phyloP scores from a whole-genome alignment of 768 basidiomycete species.

The Phaeotremella fagi region DNA sequence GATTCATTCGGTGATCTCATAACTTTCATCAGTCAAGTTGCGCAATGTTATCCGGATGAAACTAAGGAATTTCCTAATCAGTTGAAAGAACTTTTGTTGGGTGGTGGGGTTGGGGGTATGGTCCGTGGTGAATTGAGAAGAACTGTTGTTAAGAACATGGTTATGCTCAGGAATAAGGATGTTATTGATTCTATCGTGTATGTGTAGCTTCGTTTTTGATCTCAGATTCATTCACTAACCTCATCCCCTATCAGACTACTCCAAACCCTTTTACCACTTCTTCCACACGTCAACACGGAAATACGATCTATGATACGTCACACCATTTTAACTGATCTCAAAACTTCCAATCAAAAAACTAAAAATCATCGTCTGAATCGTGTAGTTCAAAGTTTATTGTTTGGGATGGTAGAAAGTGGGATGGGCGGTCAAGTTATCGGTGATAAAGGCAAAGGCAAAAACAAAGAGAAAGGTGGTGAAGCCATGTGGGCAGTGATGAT shows the following conservation, averaged over 20 bases:
- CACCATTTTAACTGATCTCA: slow-evolving; percentile 92
- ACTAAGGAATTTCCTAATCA: slow-evolving; percentile 80
- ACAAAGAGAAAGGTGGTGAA: slow-evolving; percentile 60
- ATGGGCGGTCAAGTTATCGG: slow-evolving; percentile 76
- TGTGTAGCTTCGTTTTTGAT: slow-evolving; percentile 42
- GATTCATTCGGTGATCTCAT: slow-evolving; percentile 81
- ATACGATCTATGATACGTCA: slow-evolving; percentile 81
- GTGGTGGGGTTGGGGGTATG: slow-evolving; percentile 44
- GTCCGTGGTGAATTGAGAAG: slow-evolving; percentile 58
- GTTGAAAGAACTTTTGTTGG: slow-evolving; percentile 69
- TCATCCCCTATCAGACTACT: slow-evolving; percentile 59
- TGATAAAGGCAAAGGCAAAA: slow-evolving; percentile 62
- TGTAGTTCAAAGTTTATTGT: slow-evolving; percentile 90
- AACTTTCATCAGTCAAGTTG: slow-evolving; percentile 87
- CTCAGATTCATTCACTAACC: background rate
- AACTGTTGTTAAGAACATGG: slow-evolving; percentile 79
- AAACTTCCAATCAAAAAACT: slow-evolving; percentile 76
- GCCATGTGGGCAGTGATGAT: slow-evolving; percentile 97
- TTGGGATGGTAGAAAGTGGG: slow-evolving; percentile 90
- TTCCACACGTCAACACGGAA: slow-evolving; percentile 84
- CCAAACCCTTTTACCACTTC: slow-evolving; percentile 84
- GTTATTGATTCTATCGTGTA: slow-evolving; percentile 90
- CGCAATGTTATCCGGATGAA: slow-evolving; percentile 87
- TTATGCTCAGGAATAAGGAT: slow-evolving; percentile 87
- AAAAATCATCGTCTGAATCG: slow-evolving; percentile 96